A percentile compares a stretch with the other conserved stretches of the same genome.
Evolutionary conservation across 805 yeast genomes (phyloP).

Genomic region (Wickerhamiella dianesei): DNA sequence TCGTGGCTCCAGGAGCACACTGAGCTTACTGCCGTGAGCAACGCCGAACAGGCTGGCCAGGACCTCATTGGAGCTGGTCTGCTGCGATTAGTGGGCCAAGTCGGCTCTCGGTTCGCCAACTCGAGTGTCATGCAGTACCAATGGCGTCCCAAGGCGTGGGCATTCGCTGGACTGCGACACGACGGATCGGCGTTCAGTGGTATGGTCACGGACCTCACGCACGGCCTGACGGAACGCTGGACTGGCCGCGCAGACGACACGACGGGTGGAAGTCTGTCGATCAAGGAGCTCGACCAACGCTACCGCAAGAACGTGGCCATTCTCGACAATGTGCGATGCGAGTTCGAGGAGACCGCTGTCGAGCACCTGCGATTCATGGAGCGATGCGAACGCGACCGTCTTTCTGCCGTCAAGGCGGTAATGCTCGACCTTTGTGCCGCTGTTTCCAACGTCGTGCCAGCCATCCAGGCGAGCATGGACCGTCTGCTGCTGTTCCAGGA

Average conservation of each 20-base stretch:
- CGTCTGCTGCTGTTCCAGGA: slow-evolving; percentile 53
- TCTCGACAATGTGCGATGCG: slow-evolving; percentile 56
- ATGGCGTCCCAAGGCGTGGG: slow-evolving; percentile 63
- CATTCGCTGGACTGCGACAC: slow-evolving; percentile 31
- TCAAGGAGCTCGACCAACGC: slow-evolving; percentile 40
- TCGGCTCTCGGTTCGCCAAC: slow-evolving; percentile 49
- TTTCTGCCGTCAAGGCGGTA: slow-evolving; percentile 62
- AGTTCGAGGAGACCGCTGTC: slow-evolving; percentile 53
- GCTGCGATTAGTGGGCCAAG: slow-evolving; percentile 49
- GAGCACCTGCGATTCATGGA: slow-evolving; percentile 70
- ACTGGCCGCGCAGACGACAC: slow-evolving; percentile 5
- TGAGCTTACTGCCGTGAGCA: slow-evolving; percentile 33
- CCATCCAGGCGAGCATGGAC: slow-evolving; percentile 46
- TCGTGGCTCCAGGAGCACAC: slow-evolving; percentile 43
- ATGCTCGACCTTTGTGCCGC: slow-evolving; percentile 58
- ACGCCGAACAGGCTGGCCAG: slow-evolving; percentile 64
- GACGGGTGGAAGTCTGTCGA: slow-evolving; percentile 15
- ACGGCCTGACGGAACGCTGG: slow-evolving; percentile 11
- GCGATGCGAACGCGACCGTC: slow-evolving; percentile 66
- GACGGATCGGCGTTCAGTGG: slow-evolving; percentile 4
- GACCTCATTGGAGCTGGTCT: slow-evolving; percentile 49
- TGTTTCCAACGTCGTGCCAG: slow-evolving; percentile 45
- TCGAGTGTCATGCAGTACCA: slow-evolving; percentile 63
- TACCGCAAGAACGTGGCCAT: slow-evolving; percentile 42
- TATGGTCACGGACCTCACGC: slow-evolving; percentile 5